Percentiles rank a stretch among this genome's conserved stretches.
These are phyloP conservation scores for Fomitopsis pinicola DNA, from an alignment of 1,284 basidiomycete species.

Conservation along the genomic window DNA sequence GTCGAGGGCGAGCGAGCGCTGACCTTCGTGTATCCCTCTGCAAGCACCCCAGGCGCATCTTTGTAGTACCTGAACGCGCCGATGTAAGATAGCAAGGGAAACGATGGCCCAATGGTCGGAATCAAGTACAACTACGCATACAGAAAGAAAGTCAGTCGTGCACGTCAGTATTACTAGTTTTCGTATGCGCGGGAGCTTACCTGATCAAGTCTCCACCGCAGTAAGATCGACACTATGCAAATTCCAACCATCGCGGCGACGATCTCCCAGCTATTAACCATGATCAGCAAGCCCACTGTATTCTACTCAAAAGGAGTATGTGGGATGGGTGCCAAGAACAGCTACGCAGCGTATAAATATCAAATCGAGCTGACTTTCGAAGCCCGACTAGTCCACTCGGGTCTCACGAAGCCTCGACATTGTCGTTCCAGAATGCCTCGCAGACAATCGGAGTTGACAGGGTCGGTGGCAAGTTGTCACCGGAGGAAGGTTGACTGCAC, in stretches of 20 bases:
- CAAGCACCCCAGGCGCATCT: constrained; percentile 21
- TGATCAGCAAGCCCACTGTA: neutral
- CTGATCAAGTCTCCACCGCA: neutral
- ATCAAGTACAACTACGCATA: neutral
- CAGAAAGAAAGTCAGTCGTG: neutral
- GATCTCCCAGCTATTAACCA: neutral
- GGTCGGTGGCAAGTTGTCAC: no score
- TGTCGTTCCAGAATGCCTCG: no score
- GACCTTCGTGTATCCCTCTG: constrained; percentile 36
- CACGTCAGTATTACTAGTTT: neutral
- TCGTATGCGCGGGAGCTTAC: neutral
- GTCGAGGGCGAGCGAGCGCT: neutral
- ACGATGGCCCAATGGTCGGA: constrained; percentile 1
- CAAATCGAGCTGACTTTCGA: no score
- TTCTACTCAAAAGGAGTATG: no score
- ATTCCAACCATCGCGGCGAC: neutral
- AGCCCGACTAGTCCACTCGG: no score
- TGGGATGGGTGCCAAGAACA: no score
- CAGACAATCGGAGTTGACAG: no score
- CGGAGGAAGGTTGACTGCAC: no score
- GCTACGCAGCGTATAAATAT: no score
- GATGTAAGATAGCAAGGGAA: constrained; percentile 1
- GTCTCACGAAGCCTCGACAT: no score
- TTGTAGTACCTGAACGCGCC: constrained; percentile 4
- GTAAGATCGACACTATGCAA: neutral